phyloP scores from a whole-genome alignment of 345 rosid genomes.

The Citrus inodora region DNA sequence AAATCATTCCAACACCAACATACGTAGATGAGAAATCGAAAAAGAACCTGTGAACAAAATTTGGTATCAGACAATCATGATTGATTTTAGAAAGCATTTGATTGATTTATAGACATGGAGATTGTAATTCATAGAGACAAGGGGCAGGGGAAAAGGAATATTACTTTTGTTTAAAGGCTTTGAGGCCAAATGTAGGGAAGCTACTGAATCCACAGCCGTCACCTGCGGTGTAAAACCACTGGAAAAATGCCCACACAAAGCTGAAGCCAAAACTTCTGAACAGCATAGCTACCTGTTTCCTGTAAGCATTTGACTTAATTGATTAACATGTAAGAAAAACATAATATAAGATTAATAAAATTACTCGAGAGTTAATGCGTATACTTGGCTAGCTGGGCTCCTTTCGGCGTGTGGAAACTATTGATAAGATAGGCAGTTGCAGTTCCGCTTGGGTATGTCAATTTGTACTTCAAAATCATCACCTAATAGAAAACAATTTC shows the following conservation, averaged over 20 bases:
- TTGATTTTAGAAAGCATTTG: neutral
- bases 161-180: slow-evolving; percentile 57
- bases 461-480: slow-evolving; percentile 77
- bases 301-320: neutral
- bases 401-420: slow-evolving; percentile 90
- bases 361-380: neutral
- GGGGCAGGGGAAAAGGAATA: neutral
- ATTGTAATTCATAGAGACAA: neutral
- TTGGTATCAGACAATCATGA: neutral
- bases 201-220: slow-evolving; percentile 76
- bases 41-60: slow-evolving; percentile 50
- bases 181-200: slow-evolving; percentile 77
- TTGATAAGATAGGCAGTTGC: slow-evolving; percentile 92
- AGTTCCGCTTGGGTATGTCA: slow-evolving; percentile 91
- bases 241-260: slow-evolving; percentile 56
- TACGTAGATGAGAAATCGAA: slow-evolving; percentile 90
- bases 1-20: slow-evolving; percentile 92
- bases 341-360: neutral
- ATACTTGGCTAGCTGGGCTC: slow-evolving; percentile 81
- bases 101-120: too few species aligned
- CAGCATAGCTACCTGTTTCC: slow-evolving; percentile 53
- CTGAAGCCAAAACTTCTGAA: slow-evolving; percentile 45
- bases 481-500: slow-evolving; percentile 28
- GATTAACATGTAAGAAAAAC: neutral
- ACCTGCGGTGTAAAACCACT: slow-evolving; percentile 55